phyloP scores from a whole-genome alignment of 1,284 basidiomycete species.

The Fistulinella cinereoalba region DNA sequence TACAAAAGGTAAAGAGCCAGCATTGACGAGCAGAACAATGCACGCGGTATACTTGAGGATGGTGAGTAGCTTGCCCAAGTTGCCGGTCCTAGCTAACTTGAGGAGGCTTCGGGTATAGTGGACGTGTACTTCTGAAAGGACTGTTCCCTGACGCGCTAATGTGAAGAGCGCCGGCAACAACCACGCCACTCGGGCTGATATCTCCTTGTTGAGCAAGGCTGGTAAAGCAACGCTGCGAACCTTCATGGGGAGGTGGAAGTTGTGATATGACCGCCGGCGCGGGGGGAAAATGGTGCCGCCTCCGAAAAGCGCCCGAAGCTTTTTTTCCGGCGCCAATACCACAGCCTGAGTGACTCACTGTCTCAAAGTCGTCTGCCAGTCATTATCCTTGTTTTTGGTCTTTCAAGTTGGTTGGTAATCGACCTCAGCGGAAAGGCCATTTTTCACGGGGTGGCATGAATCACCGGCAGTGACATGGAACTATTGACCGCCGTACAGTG shows the following conservation, averaged over 20 bases:
- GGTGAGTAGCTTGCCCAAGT: slow-evolving; percentile 4
- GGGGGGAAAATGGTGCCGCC: no score
- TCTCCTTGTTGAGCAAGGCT: background rate
- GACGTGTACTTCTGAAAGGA: background rate
- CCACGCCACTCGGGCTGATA: background rate
- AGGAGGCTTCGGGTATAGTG: background rate
- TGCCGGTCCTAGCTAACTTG: background rate
- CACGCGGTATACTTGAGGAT: slow-evolving; percentile 35
- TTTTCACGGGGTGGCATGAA: no score
- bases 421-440: no score
- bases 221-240: background rate
- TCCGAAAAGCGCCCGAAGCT: no score
- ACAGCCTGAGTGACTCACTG: no score
- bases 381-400: no score
- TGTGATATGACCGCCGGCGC: no score
- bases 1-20: slow-evolving; percentile 55
- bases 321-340: no score
- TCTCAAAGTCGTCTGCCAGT: no score
- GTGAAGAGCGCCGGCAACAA: background rate
- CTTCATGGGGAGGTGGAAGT: background rate
- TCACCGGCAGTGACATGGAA: no score
- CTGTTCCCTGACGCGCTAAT: background rate
- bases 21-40: slow-evolving; percentile 49
- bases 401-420: no score
- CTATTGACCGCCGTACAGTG: no score